Conservation (phyloP, 208 protist species). For the Wallacemonas sp. region DNA sequence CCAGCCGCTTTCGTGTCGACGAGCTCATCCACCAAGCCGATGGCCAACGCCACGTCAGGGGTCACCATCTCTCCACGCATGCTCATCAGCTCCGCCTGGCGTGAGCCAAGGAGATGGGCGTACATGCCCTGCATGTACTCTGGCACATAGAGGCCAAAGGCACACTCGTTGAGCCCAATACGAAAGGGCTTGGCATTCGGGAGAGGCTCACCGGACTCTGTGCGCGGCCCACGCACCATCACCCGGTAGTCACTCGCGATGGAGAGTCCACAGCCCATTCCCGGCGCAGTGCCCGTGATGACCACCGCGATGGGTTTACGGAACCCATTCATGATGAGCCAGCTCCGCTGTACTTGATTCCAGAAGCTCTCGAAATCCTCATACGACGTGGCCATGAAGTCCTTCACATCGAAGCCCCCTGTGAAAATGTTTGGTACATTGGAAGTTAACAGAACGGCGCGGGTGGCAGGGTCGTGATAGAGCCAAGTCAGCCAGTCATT, state of each 20-base stretch:
- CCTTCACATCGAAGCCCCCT: constrained; percentile 27
- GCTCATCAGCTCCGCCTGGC: constrained; percentile 30
- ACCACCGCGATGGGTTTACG: constrained; percentile 32
- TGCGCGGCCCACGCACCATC: constrained; percentile 24
- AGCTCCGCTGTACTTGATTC: constrained; percentile 28
- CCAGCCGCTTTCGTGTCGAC: constrained; percentile 25
- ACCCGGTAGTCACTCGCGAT: constrained; percentile 40
- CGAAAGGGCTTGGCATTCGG: background rate
- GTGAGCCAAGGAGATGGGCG: constrained; percentile 24
- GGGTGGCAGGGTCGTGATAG: constrained; percentile 1
- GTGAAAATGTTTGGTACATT: constrained; percentile 28
- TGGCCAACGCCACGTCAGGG: constrained; percentile 19
- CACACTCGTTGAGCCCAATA: constrained; percentile 37
- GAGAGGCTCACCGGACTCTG: background rate
- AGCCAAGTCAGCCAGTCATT: constrained; percentile 18
- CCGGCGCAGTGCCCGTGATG: constrained; percentile 35
- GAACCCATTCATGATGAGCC: constrained; percentile 35
- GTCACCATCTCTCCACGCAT: constrained; percentile 24
- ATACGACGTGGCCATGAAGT: constrained; percentile 12
- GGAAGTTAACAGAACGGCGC: constrained; percentile 32
- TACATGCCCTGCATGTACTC: constrained; percentile 27
- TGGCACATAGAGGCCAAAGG: constrained; percentile 37
- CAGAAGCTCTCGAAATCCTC: constrained; percentile 19
- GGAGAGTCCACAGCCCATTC: constrained; percentile 36
- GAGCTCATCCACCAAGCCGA: constrained; percentile 39